Evolutionary conservation across 345 rosid species (phyloP), one percentile per base, ranked within the genome.

Genomic region (Salix purpurea): DNA sequence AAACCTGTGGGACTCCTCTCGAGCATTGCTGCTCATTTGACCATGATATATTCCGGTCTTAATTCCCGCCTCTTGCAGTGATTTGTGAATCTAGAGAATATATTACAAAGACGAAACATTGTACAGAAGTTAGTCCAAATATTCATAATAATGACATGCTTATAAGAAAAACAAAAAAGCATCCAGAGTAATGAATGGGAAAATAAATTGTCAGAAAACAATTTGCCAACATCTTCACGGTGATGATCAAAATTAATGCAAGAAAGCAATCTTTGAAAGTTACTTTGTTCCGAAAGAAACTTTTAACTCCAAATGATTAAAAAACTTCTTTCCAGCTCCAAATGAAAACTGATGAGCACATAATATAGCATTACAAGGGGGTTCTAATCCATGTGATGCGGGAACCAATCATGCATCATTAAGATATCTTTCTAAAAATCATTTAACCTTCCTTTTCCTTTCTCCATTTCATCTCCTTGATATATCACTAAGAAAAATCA

Each of bases 1-100:
- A 77, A 24, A 86, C 89, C 87, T 86, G 74, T 86, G 89, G 50
- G 78, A 74, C 77, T 82, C 83, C 71, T 86, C 83, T 64, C 87
- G 87, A 71, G 82, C 84, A 77, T 82, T 82, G 68, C 76, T 78
- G 37, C 82, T 73, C 86, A 86, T 82, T 81, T 84, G 87, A 67
- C 89, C 87, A 74, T 86, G 89, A 80, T 86, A 86, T n/a, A 79
- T 72, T 84, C 86, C 87, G 61, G 83, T 77, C 70, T 77, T 80
- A 56, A 86, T 78, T 69, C 89, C 89, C n/a, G 69, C 70, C 44
- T 76, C 69, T 60, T 76, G 72, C 34, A 86, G 83, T 76, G 75
- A 82, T 58, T 80, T 77, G 73, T 71, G 83, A 46, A 83, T 72
- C 89, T 86, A 67, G 44, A 12, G 75, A 80, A 73, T 24, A 75